These are phyloP conservation scores for Chaetomium tenue DNA, from an alignment of 495 filamentous ascomycete genomes.

Conservation along the genomic window DNA sequence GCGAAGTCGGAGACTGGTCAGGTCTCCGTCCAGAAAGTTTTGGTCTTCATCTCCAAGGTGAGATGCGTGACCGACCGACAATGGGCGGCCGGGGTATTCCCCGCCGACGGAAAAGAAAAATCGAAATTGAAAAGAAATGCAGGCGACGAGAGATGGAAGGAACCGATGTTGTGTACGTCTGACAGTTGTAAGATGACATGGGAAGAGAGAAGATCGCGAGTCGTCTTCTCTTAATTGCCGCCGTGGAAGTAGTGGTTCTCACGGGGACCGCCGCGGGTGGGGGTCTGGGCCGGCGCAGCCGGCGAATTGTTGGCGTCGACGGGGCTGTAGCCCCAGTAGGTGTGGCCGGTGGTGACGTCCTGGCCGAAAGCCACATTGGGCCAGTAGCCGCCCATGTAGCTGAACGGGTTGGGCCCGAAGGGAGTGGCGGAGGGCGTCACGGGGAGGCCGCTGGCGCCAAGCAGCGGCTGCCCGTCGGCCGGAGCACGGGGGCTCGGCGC, in stretches of 20 bases:
- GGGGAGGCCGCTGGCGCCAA: conserved; percentile 16
- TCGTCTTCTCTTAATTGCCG: not conserved
- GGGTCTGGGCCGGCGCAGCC: not conserved
- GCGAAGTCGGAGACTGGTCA: not conserved
- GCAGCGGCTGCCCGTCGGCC: not conserved
- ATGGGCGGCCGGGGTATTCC: not conserved
- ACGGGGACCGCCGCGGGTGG: conserved; percentile 6
- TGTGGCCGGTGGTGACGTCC: conserved; percentile 13
- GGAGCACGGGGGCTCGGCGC: conserved; percentile 8
- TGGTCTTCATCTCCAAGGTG: not conserved
- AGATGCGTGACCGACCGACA: not conserved
- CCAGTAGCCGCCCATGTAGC: conserved; percentile 16
- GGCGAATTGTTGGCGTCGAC: not conserved
- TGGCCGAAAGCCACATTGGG: conserved; percentile 9
- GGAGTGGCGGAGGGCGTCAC: not conserved
- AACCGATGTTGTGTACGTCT: conserved; percentile 17
- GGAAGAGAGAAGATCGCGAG: not conserved
- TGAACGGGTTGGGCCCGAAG: conserved; percentile 5
- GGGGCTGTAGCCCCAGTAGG: conserved; percentile 16
- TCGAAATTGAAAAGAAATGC: not conserved
- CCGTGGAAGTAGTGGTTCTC: conserved; percentile 4
- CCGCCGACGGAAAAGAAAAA: not conserved
- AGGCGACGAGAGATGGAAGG: conserved; percentile 11
- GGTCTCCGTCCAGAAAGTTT: not conserved
- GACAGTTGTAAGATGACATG: conserved; percentile 11